A percentile compares a stretch with the other conserved stretches of the same genome.
phyloP scores from a whole-genome alignment of 2,329 filamentous ascomycete species.

The Verticillium nonalfalfae region DNA sequence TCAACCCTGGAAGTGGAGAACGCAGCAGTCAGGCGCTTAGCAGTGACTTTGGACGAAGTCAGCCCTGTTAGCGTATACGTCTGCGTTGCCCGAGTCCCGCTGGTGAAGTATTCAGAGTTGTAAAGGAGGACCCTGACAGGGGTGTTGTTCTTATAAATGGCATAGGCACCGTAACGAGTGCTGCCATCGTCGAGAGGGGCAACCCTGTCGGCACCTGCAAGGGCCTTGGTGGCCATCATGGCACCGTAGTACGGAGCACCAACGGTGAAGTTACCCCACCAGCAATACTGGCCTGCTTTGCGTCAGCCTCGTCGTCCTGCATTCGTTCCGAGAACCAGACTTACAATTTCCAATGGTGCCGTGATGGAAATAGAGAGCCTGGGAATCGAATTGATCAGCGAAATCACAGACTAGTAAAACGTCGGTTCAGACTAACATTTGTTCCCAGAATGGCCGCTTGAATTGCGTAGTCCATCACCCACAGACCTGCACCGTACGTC shows the following conservation, averaged over 20 bases:
- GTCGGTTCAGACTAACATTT: constrained; percentile 3
- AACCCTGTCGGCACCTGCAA: constrained; percentile 33
- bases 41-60: constrained; percentile 22
- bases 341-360: constrained; percentile 44
- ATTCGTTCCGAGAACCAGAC: constrained; percentile 2
- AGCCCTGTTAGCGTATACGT: constrained; percentile 36
- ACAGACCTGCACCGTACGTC: constrained; percentile 31
- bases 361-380: constrained; percentile 40
- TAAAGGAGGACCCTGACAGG: constrained; percentile 21
- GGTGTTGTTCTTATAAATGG: constrained; percentile 27
- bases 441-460: constrained; percentile 20
- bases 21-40: constrained; percentile 34
- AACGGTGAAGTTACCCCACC: constrained; percentile 39
- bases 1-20: constrained; percentile 12
- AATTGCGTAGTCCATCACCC: constrained; percentile 31
- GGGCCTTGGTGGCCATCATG: constrained; percentile 33
- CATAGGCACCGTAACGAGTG: constrained; percentile 37
- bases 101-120: constrained; percentile 33
- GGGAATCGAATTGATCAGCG: background rate
- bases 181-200: constrained; percentile 35
- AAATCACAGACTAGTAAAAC: background rate
- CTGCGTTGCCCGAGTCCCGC: constrained; percentile 26
- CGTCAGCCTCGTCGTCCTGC: background rate
- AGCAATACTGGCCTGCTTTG: constrained; percentile 32
- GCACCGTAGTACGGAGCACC: constrained; percentile 46